phyloP scores from a whole-genome alignment of 345 rosid genomes.

The Lumnitzera racemosa region DNA sequence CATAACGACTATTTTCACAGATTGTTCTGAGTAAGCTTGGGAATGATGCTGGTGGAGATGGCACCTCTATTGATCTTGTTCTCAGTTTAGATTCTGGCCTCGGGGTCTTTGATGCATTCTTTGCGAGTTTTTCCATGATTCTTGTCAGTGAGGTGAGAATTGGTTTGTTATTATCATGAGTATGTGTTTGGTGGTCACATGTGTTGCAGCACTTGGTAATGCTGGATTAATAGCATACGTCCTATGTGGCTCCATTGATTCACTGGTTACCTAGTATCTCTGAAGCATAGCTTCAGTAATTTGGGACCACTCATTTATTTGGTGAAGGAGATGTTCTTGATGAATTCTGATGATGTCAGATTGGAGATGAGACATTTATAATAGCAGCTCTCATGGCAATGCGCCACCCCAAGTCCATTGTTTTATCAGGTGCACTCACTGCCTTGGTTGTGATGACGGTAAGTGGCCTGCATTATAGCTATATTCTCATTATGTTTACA shows the following conservation, averaged over 20 bases:
- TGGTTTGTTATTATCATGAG: not conserved
- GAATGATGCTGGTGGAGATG: constrained; percentile 25
- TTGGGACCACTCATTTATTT: too few relatives aligned
- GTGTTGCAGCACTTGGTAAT: too few relatives aligned
- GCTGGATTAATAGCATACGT: too few relatives aligned
- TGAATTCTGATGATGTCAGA: constrained; percentile 29
- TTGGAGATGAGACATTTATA: constrained; percentile 98
- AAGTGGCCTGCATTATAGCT: constrained; percentile 14
- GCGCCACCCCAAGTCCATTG: constrained; percentile 97
- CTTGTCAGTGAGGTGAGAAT: constrained; percentile 85
- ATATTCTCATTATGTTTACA: too few relatives aligned
- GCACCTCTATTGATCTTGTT: constrained; percentile 27
- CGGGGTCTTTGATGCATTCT: constrained; percentile 84
- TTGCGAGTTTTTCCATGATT: constrained; percentile 92
- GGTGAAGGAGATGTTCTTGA: not conserved
- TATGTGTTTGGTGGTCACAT: too few relatives aligned
- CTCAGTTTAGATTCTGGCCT: constrained; percentile 61
- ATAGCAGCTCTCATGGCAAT: constrained; percentile 99
- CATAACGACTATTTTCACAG: constrained; percentile 24
- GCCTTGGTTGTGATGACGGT: constrained; percentile 98
- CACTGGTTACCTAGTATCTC: too few relatives aligned
- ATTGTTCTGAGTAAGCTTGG: constrained; percentile 33
- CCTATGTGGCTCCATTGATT: too few relatives aligned
- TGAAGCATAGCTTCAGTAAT: too few relatives aligned
- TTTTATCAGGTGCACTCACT: constrained; percentile 83